Evolutionary conservation across 2,329 filamentous ascomycete species (phyloP), one percentile per base, ranked within the genome.

Genomic region (Cercospora canescens): DNA sequence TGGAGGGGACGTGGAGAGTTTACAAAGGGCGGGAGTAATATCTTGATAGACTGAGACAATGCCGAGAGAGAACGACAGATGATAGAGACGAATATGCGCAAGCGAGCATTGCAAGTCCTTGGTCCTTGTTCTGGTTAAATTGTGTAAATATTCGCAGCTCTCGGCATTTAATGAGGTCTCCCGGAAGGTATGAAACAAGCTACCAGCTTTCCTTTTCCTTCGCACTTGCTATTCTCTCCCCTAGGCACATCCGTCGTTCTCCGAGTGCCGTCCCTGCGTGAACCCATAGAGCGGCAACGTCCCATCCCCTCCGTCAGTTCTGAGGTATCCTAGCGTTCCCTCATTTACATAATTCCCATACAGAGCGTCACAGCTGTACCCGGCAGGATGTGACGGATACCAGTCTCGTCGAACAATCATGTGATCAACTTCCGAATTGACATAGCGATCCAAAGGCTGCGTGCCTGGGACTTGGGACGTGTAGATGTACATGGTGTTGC

Each of bases 1-100:
- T 0, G 91, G 91, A 1, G 91, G 90, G 2, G 89, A 93, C 76
- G 63, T 84, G 34, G 78, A 77, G 57, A 74, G 74, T 37, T 72
- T 85, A 71, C 78, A 79, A 70, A 76, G 77, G 69, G 81, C 80
- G 54, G 81, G 79, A 2, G 64, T 83, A 69, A 71, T 78, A 62
- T 66, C 62, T 39, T 65, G 30, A 62, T 57, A 9, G 4, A 7
- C 35, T 12, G 45, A 30, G 26, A 12, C 21, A 16, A 52, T 6
- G 26, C n/a, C 24, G 26, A 28, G 45, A 30, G 7, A n/a, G n/a
- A 52, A 52, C 26, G 45, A 52, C 21, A 30, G 24, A 26, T 28
- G 14, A 52, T 30, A 52, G 24, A 28, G 45, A 8, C 3, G 9
- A 3, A 3, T 35, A 5, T 28, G 28, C 32, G 52, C 7, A 35